phyloP scores from a whole-genome alignment of 176 grass and related monocot genomes.

The Musa acuminata region DNA sequence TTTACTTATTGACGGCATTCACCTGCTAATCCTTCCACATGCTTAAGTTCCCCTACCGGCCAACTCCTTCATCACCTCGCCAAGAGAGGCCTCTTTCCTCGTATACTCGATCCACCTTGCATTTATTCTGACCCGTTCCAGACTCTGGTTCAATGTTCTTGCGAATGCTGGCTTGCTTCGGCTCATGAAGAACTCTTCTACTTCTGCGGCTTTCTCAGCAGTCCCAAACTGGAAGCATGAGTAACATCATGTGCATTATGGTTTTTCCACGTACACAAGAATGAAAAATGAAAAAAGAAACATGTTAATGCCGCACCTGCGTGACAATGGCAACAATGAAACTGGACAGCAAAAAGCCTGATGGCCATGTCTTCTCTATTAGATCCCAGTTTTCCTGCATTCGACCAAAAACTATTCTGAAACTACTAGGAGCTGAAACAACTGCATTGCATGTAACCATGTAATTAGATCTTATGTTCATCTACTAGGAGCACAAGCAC shows the following conservation, averaged over 20 bases:
- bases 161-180: conserved; percentile 40
- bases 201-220: conserved; percentile 47
- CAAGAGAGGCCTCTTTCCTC: conserved; percentile 37
- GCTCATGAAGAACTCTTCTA: conserved; percentile 50
- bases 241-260: conserved; percentile 15
- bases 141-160: conserved; percentile 58
- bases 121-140: conserved; percentile 47
- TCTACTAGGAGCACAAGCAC: too few species aligned
- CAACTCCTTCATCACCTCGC: conserved; percentile 37
- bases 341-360: conserved; percentile 12
- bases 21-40: too few species aligned
- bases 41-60: neutral
- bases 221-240: conserved; percentile 41
- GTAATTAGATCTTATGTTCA: neutral
- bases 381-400: conserved; percentile 58
- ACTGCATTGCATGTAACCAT: neutral
- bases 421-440: neutral
- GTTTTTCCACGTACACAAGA: neutral
- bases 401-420: neutral
- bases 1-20: too few species aligned
- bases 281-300: neutral
- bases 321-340: conserved; percentile 34
- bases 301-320: conserved; percentile 22
- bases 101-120: conserved; percentile 56
- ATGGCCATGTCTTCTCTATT: conserved; percentile 47